Conservation (phyloP, 2,329 filamentous ascomycete genomes). For the Pseudogymnoascus sp. region DNA sequence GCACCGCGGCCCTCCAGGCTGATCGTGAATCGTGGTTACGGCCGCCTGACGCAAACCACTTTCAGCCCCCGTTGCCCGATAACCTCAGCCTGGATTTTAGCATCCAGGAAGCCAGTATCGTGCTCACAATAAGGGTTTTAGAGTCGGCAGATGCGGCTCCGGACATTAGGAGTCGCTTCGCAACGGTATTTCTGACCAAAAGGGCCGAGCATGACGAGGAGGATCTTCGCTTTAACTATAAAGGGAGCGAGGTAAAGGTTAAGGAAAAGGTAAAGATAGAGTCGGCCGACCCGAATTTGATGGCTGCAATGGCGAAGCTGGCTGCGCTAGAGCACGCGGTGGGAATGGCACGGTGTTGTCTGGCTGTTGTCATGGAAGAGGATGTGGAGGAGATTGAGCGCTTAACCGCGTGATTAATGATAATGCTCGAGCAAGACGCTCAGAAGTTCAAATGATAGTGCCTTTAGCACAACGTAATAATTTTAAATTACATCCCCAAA, state of each 20-base stretch:
- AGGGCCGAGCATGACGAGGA: conserved; percentile 71
- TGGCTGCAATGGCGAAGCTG: conserved; percentile 77
- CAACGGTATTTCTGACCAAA: conserved; percentile 57
- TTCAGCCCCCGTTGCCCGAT: conserved; percentile 53
- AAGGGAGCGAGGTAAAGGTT: conserved; percentile 66
- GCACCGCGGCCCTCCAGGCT: conserved; percentile 33
- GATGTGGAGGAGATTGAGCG: conserved; percentile 26
- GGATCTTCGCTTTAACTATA: conserved; percentile 62
- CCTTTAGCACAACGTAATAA: not conserved
- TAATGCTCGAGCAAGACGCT: not conserved
- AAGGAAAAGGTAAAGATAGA: conserved; percentile 85
- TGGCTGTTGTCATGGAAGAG: conserved; percentile 70
- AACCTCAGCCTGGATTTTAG: conserved; percentile 67
- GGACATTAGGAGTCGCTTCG: conserved; percentile 58
- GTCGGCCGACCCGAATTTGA: conserved; percentile 70
- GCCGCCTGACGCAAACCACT: conserved; percentile 32
- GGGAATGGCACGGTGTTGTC: conserved; percentile 57
- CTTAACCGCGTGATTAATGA: conserved; percentile 4
- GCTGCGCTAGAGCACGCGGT: conserved; percentile 68
- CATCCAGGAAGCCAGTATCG: conserved; percentile 60
- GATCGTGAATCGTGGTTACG: conserved; percentile 27
- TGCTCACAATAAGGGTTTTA: conserved; percentile 61
- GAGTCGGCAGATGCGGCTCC: conserved; percentile 56
- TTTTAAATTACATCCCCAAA: conserved; percentile 1
- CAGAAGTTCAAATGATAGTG: conserved; percentile 2